These are phyloP conservation scores for Ceratocystis alfenasii DNA, from an alignment of 2,329 filamentous ascomycete genomes.

Conservation along the genomic window DNA sequence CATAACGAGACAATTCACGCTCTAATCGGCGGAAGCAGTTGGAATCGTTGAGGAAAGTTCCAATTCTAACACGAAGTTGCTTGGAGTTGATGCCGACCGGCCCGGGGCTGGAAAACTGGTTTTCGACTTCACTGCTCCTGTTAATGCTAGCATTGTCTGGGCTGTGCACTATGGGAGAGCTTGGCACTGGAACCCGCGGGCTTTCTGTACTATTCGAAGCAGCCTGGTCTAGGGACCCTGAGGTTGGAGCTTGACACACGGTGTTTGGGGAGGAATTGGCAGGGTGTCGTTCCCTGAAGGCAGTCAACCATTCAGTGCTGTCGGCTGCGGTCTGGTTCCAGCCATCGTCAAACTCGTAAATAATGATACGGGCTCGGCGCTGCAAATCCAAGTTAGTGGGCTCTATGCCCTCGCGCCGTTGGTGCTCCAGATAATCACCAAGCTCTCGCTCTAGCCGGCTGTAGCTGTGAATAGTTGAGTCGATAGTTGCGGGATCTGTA, in stretches of 20 bases:
- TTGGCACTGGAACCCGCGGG: neutral
- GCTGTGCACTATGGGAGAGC: neutral
- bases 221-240: neutral
- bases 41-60: conserved; percentile 44
- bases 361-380: conserved; percentile 46
- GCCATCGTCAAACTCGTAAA: conserved; percentile 49
- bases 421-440: conserved; percentile 39
- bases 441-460: conserved; percentile 45
- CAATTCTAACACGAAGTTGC: conserved; percentile 14
- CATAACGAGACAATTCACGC: conserved; percentile 42
- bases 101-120: neutral
- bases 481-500: conserved; percentile 43
- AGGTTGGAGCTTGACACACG: neutral
- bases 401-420: conserved; percentile 36
- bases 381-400: conserved; percentile 45
- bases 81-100: neutral
- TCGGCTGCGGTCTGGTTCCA: conserved; percentile 55
- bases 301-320: conserved; percentile 40
- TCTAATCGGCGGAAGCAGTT: conserved; percentile 49
- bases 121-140: too few relatives aligned
- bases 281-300: conserved; percentile 40
- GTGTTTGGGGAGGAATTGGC: neutral
- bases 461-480: conserved; percentile 49
- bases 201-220: neutral
- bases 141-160: neutral